Base-by-base conservation (phyloP, 306 rosid genomes). In the Dicorynia guianensis region DNA sequence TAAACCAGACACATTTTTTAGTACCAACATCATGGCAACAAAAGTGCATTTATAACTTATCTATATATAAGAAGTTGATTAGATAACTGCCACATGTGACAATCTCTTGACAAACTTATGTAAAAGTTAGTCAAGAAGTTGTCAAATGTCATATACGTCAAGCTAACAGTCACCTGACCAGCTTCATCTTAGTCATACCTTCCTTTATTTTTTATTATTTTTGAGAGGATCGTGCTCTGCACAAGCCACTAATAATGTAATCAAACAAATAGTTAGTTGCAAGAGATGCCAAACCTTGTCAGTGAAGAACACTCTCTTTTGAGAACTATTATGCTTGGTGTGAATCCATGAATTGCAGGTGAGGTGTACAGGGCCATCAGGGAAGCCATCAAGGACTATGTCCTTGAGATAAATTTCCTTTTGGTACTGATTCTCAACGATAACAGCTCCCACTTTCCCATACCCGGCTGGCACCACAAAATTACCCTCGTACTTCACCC, bases 301-400 rank as follows among this genome's bases (percentile, higher is more conserved):
- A 42, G 78, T 34, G 82, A 84, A 84, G 82, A 83, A 83, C 35
- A 79, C 64, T 67, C 87, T 75, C 76, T 67, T 72, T 0, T 11
- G 5, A 15, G 73, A 34, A 64, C 10, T 40, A 7, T 65, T 63
- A 36, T 42, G 43, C 0, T 64, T 75, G 59, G 82, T 58, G 0
- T 84, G 85, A 77, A 84, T 34, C 88, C 88, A 84, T 57, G 88
- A 84, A 4, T 80, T 15, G 62, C 88, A 80, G 4, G 48, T 63
- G 71, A 84, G 3, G 12, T 56, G 66, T 5, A 84, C 7, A 34
- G 80, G 67, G 0, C 75, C 85, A 56, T 57, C 5, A 42, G 77
- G 56, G 3, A 80, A 74, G 19, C 88, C 85, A 9, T 80, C 8
- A 15, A 84, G 44, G 5, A 70, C 79, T 34, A 83, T 65, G 12